Conservation (phyloP, 148 eudicot genomes). For the Fagopyrum tataricum region DNA sequence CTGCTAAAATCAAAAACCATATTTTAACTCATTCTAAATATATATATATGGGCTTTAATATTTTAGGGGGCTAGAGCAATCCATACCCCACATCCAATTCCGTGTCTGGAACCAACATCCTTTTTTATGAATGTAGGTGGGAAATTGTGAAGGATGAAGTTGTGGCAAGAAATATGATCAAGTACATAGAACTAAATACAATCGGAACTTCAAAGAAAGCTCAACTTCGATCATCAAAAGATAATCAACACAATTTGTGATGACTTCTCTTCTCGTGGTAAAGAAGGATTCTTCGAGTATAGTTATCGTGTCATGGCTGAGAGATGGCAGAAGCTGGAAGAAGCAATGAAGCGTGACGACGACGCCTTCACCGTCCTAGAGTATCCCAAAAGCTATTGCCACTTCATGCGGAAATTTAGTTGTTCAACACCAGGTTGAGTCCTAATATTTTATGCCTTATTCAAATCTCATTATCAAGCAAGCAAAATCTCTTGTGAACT, state of each 20-base stretch:
- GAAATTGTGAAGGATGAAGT: slow-evolving; percentile 63
- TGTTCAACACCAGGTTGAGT: slow-evolving; percentile 50
- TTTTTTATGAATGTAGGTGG: too few species aligned
- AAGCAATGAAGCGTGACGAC: slow-evolving; percentile 25
- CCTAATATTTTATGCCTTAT: neutral
- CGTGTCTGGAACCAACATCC: too few species aligned
- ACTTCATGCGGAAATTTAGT: slow-evolving; percentile 28
- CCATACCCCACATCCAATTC: too few species aligned
- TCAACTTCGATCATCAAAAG: slow-evolving; percentile 63
- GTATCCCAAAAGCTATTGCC: slow-evolving; percentile 37
- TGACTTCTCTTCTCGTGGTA: slow-evolving; percentile 14
- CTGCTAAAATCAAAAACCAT: too few species aligned
- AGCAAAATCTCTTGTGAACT: too few species aligned
- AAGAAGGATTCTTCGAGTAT: slow-evolving; percentile 38
- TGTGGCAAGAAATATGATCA: slow-evolving; percentile 63
- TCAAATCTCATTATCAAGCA: too few species aligned
- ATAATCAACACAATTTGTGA: slow-evolving; percentile 49
- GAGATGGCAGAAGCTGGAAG: slow-evolving; percentile 58
- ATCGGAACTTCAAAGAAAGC: slow-evolving; percentile 84
- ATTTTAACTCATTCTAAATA: too few species aligned
- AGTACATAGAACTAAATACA: slow-evolving; percentile 51
- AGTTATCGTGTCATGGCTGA: slow-evolving; percentile 34
- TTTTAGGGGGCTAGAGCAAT: too few species aligned
- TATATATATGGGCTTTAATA: too few species aligned
- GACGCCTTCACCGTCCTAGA: slow-evolving; percentile 30